A percentile compares a stretch with the other conserved stretches of the same genome.
Conservation (phyloP, 1,284 basidiomycete genomes). For the Pseudozyma thailandica region DNA sequence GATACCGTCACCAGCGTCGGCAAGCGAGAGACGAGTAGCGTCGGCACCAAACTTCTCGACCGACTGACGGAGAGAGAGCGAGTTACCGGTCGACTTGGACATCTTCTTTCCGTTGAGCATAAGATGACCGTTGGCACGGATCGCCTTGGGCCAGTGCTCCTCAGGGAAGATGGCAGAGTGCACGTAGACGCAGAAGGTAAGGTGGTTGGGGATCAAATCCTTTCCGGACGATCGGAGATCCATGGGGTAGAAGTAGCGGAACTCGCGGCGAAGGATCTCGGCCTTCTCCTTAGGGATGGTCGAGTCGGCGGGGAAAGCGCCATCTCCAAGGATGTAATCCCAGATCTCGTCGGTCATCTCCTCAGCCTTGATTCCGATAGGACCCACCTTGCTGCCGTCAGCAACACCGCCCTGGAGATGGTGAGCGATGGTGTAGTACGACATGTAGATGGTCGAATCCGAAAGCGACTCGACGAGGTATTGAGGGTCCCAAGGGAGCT, state of each 20-base stretch:
- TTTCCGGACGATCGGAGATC: conserved; percentile 99
- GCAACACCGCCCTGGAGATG: conserved; percentile 72
- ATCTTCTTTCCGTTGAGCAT: conserved; percentile 99
- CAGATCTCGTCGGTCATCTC: conserved; percentile 98
- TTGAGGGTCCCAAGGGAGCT: conserved; percentile 94
- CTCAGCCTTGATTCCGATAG: conserved; percentile 84
- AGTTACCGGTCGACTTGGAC: conserved; percentile 89
- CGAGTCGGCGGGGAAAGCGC: conserved; percentile 77
- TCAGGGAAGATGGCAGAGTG: conserved; percentile 95
- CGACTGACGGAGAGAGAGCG: conserved; percentile 63
- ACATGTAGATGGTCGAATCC: conserved; percentile 99
- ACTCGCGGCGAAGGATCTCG: conserved; percentile 87
- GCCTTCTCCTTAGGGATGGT: conserved; percentile 80
- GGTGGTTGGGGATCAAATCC: conserved; percentile 94
- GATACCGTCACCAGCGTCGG: conserved; percentile 96
- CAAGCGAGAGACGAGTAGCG: conserved; percentile 88
- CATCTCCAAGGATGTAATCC: conserved; percentile 89
- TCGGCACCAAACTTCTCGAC: conserved; percentile 83
- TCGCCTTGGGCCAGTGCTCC: conserved; percentile 89
- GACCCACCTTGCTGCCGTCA: conserved; percentile 83
- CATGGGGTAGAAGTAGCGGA: conserved; percentile 98
- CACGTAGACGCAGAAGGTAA: conserved; percentile 94
- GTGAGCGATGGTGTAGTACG: conserved; percentile 90
- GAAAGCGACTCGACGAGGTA: conserved; percentile 97
- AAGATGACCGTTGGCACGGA: conserved; percentile 95